A percentile compares a stretch with the other conserved stretches of the same genome.
Evolutionary conservation across 2,329 filamentous ascomycete species (phyloP).

Genomic region (Clonostachys byssicola): DNA sequence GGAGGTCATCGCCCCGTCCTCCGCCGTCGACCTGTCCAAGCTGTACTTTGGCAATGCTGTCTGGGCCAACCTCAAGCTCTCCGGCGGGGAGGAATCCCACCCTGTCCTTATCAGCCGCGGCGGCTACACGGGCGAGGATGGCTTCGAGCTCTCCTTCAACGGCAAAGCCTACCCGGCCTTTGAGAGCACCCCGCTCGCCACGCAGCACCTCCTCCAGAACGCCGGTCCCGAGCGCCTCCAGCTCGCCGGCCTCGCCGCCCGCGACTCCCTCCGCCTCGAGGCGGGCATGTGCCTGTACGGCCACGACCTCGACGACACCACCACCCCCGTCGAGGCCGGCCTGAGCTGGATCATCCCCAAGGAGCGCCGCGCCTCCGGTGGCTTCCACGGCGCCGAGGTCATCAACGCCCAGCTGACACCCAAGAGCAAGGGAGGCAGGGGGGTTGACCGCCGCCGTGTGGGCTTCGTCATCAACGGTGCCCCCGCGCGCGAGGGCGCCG

Average conservation of each 20-base stretch:
- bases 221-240: conserved; percentile 61
- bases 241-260: conserved; percentile 82
- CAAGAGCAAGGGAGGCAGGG: conserved; percentile 66
- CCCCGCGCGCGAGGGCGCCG: conserved; percentile 83
- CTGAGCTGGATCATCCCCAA: conserved; percentile 80
- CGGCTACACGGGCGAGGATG: conserved; percentile 97
- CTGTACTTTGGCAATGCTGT: conserved; percentile 80
- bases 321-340: conserved; percentile 53
- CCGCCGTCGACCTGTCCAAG: conserved; percentile 52
- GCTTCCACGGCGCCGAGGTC: conserved; percentile 80
- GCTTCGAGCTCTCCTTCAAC: conserved; percentile 87
- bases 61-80: conserved; percentile 60
- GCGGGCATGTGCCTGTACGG: conserved; percentile 99
- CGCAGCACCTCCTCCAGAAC: conserved; percentile 63
- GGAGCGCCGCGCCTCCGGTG: conserved; percentile 59
- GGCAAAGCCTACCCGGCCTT: conserved; percentile 31
- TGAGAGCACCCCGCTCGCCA: conserved; percentile 46
- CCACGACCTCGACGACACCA: conserved; percentile 87
- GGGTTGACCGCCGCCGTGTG: conserved; percentile 69
- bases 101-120: conserved; percentile 70
- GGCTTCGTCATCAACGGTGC: conserved; percentile 81
- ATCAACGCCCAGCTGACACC: conserved; percentile 75
- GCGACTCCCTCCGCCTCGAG: conserved; percentile 89
- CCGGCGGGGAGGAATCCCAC: conserved; percentile 37
- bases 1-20: conserved; percentile 44